These are phyloP conservation scores for Sapria himalayana DNA, from an alignment of 345 rosid species.

Conservation along the genomic window DNA sequence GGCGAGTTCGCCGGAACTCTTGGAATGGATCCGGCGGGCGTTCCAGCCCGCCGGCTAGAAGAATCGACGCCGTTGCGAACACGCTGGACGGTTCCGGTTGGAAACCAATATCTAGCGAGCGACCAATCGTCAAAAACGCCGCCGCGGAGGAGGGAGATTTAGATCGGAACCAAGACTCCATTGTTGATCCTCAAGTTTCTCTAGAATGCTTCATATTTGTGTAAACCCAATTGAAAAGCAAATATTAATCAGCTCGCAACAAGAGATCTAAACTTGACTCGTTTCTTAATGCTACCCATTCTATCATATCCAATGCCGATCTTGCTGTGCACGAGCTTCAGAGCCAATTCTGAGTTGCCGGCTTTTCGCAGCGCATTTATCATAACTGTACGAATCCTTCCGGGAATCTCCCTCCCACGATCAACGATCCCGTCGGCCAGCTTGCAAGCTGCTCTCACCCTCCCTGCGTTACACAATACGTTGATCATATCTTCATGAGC, in stretches of 20 bases:
- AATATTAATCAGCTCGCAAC: conserved; percentile 24
- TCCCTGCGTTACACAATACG: conserved; percentile 47
- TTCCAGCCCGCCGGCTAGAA: too few species aligned
- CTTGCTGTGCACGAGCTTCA: conserved; percentile 79
- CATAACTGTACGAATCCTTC: conserved; percentile 40
- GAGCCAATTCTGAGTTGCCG: conserved; percentile 60
- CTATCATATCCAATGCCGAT: conserved; percentile 72
- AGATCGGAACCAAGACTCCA: too few species aligned
- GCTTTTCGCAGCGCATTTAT: conserved; percentile 82
- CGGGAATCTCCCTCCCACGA: conserved; percentile 67
- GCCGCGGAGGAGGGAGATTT: too few species aligned
- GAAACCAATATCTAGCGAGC: too few species aligned
- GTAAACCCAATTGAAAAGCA: too few species aligned
- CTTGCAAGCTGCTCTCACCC: conserved; percentile 70
- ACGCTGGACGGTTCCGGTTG: too few species aligned
- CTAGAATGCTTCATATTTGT: too few species aligned
- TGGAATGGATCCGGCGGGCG: too few species aligned
- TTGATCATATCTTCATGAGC: conserved; percentile 71
- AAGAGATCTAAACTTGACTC: conserved; percentile 53
- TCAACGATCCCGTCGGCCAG: conserved; percentile 73
- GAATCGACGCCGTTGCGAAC: too few species aligned
- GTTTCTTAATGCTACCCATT: conserved; percentile 43
- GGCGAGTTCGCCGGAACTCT: too few species aligned
- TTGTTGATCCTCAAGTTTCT: too few species aligned
- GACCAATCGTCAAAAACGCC: too few species aligned